Evolutionary conservation across 2,329 filamentous ascomycete species (phyloP).

Genomic region (Microcyclosporella mali): DNA sequence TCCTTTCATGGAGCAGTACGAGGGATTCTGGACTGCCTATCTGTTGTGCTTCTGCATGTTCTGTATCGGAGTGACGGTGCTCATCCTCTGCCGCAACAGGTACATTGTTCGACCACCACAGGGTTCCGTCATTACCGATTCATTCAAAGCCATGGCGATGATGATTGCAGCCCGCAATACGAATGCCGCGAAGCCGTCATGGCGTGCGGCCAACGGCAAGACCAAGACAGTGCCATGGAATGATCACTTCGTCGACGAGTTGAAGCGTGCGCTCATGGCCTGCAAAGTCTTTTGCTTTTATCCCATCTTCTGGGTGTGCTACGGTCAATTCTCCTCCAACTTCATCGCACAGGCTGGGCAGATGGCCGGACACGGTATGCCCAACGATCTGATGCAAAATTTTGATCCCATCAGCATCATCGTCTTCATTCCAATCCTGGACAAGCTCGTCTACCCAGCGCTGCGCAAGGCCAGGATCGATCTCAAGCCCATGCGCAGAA

Average conservation of each 20-base stretch:
- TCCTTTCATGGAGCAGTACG: constrained; percentile 60
- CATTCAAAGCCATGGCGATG: constrained; percentile 57
- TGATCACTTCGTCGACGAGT: constrained; percentile 64
- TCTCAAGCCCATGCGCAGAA: constrained; percentile 47
- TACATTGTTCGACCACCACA: constrained; percentile 47
- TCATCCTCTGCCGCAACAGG: constrained; percentile 35
- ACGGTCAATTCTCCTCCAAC: constrained; percentile 37
- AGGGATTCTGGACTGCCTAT: constrained; percentile 62
- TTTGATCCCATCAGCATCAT: constrained; percentile 44
- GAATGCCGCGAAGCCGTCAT: constrained; percentile 61
- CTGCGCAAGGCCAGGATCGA: constrained; percentile 38
- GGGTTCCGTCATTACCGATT: constrained; percentile 59
- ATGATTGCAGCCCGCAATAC: constrained; percentile 48
- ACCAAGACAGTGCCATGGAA: constrained; percentile 52
- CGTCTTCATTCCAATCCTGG: constrained; percentile 42
- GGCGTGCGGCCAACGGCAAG: constrained; percentile 50
- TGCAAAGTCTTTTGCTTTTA: constrained; percentile 61
- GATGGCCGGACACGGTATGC: constrained; percentile 41
- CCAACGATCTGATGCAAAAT: constrained; percentile 46
- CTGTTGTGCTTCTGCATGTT: constrained; percentile 59
- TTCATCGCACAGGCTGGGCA: constrained; percentile 44
- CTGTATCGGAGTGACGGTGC: constrained; percentile 52
- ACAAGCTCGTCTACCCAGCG: constrained; percentile 41
- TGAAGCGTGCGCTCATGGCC: constrained; percentile 59
- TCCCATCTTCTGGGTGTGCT: constrained; percentile 43